Evolutionary conservation across 2,329 filamentous ascomycete species (phyloP), one percentile per base, ranked within the genome.

Genomic region (Neopestalotiopsis sp.): DNA sequence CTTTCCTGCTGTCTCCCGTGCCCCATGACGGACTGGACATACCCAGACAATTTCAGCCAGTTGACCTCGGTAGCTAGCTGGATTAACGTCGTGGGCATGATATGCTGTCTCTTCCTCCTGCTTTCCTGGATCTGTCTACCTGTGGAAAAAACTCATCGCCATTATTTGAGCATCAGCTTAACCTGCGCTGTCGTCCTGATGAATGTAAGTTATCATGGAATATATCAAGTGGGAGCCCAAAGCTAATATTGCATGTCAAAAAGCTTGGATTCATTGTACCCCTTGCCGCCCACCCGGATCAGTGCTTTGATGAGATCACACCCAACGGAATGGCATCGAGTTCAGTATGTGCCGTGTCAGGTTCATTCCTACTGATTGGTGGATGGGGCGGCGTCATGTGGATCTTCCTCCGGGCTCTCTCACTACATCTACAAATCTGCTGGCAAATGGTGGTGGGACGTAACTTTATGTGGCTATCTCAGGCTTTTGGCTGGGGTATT

Each of bases 391-490:
- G 91, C 61, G 89, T 94, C 40, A 90, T 97, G 80, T 99, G 96
- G 95, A 90, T 95, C 72, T 97, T 98, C 78, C 87, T 98, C 70
- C 90, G 96, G 71, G 93, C 95, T 0, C 83, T 98, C 42, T 97
- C 94, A 4, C 91, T 99, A 75, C 96, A 99, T 80, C 89, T 99
- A 32, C 96, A 98, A 80, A 98, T 99, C 72, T 98, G 95, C 84
- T 99, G 96, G 96, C 94, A 98, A 79, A 87, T 97, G 42, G 90
- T 95, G 7, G 93, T 97, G 4, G 96, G 96, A 53, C 89, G 90
- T 59, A 92, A 88, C 75, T 98, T 98, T 81, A 98, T 98, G 90
- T 94, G 94, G 85, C 88, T 89, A 72, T 91, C 95, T 3, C 90
- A 97, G 76, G 86, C 88, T 17, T 83, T 91, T 9, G 96, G 96